These are phyloP conservation scores for Saturnispora dispora DNA, from an alignment of 805 yeast species.

Conservation along the genomic window DNA sequence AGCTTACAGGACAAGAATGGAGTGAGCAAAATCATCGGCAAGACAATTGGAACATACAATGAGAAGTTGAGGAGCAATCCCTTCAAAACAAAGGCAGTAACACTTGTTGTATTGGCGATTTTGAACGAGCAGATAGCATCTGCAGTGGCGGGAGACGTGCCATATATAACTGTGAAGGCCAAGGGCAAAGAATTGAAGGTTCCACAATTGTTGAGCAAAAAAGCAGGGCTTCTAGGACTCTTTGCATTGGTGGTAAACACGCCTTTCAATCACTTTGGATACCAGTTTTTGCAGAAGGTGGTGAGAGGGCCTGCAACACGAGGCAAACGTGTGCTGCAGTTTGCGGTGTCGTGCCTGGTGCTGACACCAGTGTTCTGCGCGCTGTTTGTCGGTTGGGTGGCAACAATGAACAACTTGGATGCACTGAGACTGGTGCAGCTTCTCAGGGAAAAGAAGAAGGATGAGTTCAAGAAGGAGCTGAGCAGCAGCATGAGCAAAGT, in stretches of 20 bases:
- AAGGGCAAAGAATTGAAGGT: slow-evolving; percentile 19
- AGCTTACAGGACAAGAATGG: background rate
- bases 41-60: slow-evolving; percentile 24
- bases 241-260: slow-evolving; percentile 48
- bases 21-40: background rate
- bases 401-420: slow-evolving; percentile 35
- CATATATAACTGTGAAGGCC: background rate
- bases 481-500: slow-evolving; percentile 12
- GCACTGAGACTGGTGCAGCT: background rate
- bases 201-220: slow-evolving; percentile 35
- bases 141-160: slow-evolving; percentile 37
- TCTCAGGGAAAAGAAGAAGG: background rate
- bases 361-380: slow-evolving; percentile 47
- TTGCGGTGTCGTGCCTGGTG: slow-evolving; percentile 41
- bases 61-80: slow-evolving; percentile 39
- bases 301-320: slow-evolving; percentile 36
- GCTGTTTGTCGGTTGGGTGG: slow-evolving; percentile 42
- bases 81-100: slow-evolving; percentile 47
- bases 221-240: slow-evolving; percentile 44
- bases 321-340: slow-evolving; percentile 37
- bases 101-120: slow-evolving; percentile 46
- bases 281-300: slow-evolving; percentile 35
- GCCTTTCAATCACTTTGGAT: slow-evolving; percentile 50
- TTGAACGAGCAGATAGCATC: slow-evolving; percentile 53
- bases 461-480: slow-evolving; percentile 11